phyloP scores from a whole-genome alignment of 2,329 filamentous ascomycete genomes.

The Pseudogymnoascus sp. region DNA sequence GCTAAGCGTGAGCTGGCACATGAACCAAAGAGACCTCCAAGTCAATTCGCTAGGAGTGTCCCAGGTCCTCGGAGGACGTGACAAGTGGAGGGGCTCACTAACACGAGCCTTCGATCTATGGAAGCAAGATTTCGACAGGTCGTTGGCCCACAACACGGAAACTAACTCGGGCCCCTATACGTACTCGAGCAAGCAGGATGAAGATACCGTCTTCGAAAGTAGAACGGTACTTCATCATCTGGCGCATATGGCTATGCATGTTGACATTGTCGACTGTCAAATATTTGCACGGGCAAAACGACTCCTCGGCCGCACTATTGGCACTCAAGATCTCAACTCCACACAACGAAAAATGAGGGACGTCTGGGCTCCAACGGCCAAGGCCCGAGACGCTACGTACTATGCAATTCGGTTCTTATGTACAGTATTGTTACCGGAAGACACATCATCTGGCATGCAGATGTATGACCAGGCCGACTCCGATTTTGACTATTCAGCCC shows the following conservation, averaged over 20 bases:
- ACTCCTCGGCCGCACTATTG: conserved; percentile 78
- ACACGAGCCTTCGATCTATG: conserved; percentile 88
- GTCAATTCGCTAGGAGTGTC: conserved; percentile 77
- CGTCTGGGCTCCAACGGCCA: conserved; percentile 78
- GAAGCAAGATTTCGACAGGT: conserved; percentile 85
- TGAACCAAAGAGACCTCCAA: conserved; percentile 93
- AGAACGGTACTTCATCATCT: conserved; percentile 85
- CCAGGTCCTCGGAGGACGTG: conserved; percentile 72
- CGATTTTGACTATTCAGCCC: conserved; percentile 61
- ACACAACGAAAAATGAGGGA: conserved; percentile 80
- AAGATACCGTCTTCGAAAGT: conserved; percentile 69
- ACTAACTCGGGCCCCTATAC: conserved; percentile 45
- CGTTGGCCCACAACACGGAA: conserved; percentile 52
- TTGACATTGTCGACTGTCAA: conserved; percentile 94
- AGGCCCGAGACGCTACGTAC: conserved; percentile 83
- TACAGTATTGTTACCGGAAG: conserved; percentile 66
- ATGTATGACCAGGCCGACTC: conserved; percentile 22
- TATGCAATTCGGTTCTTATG: conserved; percentile 84
- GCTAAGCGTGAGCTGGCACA: conserved; percentile 91
- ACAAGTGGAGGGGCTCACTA: conserved; percentile 82
- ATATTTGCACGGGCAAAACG: conserved; percentile 86
- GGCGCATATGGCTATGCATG: conserved; percentile 96
- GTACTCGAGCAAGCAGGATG: conserved; percentile 53
- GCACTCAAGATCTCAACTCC: conserved; percentile 68
- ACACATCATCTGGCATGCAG: conserved; percentile 22